Evolutionary conservation across 2,329 filamentous ascomycete genomes (phyloP).

Genomic region (Ascomycota sp.): DNA sequence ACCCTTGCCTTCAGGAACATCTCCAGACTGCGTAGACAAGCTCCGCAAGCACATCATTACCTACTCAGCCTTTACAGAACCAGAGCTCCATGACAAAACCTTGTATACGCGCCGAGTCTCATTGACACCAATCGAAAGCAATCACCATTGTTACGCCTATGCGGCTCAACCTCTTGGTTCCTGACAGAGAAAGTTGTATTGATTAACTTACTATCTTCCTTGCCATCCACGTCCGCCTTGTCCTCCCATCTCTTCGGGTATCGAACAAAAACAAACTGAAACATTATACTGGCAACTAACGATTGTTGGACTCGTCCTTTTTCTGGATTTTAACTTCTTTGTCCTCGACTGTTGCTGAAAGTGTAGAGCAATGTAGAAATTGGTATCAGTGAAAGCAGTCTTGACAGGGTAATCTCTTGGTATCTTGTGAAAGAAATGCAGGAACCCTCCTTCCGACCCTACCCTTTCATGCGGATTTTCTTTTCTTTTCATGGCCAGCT

Average conservation of each 20-base stretch:
- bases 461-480: slow-evolving; percentile 17
- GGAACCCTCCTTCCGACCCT: slow-evolving; percentile 26
- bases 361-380: slow-evolving; percentile 14
- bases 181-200: slow-evolving; percentile 19
- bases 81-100: too few relatives aligned
- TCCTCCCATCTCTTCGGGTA: slow-evolving; percentile 12
- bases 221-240: too few relatives aligned
- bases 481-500: slow-evolving; percentile 7
- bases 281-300: slow-evolving; percentile 8
- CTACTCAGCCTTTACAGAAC: too few relatives aligned
- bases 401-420: slow-evolving; percentile 35
- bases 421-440: slow-evolving; percentile 32
- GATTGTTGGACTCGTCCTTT: slow-evolving; percentile 4
- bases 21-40: too few relatives aligned
- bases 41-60: too few relatives aligned
- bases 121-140: too few relatives aligned
- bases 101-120: too few relatives aligned
- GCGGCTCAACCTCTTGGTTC: too few relatives aligned
- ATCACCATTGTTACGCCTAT: too few relatives aligned
- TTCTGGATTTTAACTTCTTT: slow-evolving; percentile 6
- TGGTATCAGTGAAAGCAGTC: slow-evolving; percentile 26
- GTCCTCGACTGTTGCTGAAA: slow-evolving; percentile 4
- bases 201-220: slow-evolving; percentile 22
- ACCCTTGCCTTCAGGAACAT: too few relatives aligned
- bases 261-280: slow-evolving; percentile 16